Percentiles rank a stretch among this genome's conserved stretches.
phyloP scores from a whole-genome alignment of 306 rosid species.

The Corylus americana region DNA sequence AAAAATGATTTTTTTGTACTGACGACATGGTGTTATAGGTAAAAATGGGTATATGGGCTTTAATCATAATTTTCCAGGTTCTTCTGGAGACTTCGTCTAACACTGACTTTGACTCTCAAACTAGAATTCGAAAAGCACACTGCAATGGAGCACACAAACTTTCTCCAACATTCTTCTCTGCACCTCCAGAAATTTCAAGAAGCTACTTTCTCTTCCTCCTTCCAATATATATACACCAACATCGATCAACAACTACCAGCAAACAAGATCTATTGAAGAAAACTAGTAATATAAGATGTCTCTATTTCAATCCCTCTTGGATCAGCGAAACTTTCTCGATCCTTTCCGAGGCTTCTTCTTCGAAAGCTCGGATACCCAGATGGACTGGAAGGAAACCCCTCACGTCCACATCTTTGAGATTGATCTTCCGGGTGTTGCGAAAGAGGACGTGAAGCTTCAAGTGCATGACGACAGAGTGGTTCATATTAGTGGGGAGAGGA shows the following conservation, averaged over 20 bases:
- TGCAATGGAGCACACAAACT: not conserved
- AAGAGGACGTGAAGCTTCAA: conserved; percentile 59
- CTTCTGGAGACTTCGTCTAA: conserved; percentile 32
- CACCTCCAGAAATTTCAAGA: conserved; percentile 44
- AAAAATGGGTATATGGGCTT: no score
- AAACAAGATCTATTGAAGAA: not conserved
- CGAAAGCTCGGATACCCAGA: conserved; percentile 29
- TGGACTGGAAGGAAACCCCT: conserved; percentile 64
- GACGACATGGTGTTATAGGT: no score
- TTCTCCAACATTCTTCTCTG: not conserved
- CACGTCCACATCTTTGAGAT: conserved; percentile 48
- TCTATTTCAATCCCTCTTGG: conserved; percentile 33
- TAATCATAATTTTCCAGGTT: not conserved
- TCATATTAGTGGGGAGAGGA: conserved; percentile 49
- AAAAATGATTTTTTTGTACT: no score
- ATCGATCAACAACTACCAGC: not conserved
- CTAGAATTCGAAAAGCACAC: not conserved
- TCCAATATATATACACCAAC: conserved; percentile 6
- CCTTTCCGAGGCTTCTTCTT: conserved; percentile 17
- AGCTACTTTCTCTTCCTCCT: not conserved
- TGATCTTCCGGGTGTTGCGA: conserved; percentile 57
- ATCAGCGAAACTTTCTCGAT: conserved; percentile 25
- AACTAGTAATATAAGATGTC: conserved; percentile 28
- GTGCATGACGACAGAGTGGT: conserved; percentile 41
- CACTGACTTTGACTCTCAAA: not conserved